These are phyloP conservation scores for Xylaria intraflava DNA, from an alignment of 495 filamentous ascomycete genomes.

Conservation along the genomic window DNA sequence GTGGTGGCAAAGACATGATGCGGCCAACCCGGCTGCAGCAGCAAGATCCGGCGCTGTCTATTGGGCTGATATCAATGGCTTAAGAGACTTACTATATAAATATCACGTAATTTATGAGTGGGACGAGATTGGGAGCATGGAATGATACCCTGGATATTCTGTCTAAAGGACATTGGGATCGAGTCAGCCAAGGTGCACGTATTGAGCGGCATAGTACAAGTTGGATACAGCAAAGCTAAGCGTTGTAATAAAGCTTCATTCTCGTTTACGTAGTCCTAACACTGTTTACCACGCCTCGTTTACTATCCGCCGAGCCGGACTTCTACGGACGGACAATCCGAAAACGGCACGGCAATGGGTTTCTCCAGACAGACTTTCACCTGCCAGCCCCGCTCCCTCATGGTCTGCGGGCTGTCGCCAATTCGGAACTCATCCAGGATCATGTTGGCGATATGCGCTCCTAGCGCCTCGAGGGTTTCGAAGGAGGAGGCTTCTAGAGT, in stretches of 20 bases:
- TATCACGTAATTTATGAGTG: not conserved
- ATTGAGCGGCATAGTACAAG: not conserved
- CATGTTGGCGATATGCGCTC: conserved; percentile 35
- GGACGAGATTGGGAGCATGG: not conserved
- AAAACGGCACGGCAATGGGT: conserved; percentile 51
- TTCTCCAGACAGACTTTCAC: conserved; percentile 50
- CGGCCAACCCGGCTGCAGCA: no score
- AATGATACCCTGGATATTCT: not conserved
- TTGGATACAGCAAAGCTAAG: no score
- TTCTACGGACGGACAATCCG: conserved; percentile 52
- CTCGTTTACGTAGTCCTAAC: no score
- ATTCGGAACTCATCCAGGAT: conserved; percentile 30
- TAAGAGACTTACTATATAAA: not conserved
- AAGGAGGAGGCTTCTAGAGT: conserved; percentile 51
- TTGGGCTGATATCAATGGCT: not conserved
- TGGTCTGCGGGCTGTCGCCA: conserved; percentile 15
- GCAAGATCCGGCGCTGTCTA: no score
- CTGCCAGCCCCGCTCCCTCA: conserved; percentile 32
- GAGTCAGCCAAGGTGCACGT: no score
- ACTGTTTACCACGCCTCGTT: not conserved
- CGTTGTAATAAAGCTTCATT: not conserved
- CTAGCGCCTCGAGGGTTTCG: conserved; percentile 58
- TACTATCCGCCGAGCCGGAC: conserved; percentile 25
- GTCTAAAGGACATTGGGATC: not conserved
- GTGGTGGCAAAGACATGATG: no score